These are phyloP conservation scores for Tetradesmus obliquus DNA, from an alignment of 139 green algal species.

Conservation along the genomic window DNA sequence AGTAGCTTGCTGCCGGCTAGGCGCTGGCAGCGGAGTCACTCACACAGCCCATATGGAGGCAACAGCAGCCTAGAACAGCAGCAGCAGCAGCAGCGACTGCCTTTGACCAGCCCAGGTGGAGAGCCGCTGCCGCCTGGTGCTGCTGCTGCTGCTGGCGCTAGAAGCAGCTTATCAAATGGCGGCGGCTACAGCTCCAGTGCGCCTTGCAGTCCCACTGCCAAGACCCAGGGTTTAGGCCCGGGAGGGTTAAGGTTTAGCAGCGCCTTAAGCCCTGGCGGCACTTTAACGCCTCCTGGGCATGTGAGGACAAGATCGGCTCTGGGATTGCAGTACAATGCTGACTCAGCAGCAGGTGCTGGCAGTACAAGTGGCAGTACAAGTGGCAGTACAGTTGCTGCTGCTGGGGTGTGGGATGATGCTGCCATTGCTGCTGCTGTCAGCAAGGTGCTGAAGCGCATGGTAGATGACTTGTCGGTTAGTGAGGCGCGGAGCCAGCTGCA, in stretches of 20 bases:
- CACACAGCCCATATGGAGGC: conserved; percentile 11
- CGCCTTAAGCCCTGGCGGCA: not conserved
- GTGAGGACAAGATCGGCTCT: not conserved
- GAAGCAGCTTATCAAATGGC: not conserved
- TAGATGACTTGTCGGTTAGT: conserved; percentile 1
- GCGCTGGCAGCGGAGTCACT: conserved; percentile 8
- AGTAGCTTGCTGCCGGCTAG: conserved; percentile 6
- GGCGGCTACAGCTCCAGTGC: not conserved
- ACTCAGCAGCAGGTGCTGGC: too few species aligned
- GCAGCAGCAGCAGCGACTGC: not conserved
- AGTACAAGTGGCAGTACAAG: too few species aligned
- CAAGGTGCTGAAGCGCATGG: conserved; percentile 22
- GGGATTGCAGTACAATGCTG: not conserved
- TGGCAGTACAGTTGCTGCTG: not conserved
- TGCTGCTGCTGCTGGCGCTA: not conserved
- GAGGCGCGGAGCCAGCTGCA: not conserved
- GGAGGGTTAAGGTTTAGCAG: not conserved
- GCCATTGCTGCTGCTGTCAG: conserved; percentile 34
- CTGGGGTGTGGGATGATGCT: conserved; percentile 29
- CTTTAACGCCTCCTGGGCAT: not conserved
- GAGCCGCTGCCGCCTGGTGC: not conserved
- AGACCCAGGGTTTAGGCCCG: not conserved
- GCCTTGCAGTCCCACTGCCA: not conserved
- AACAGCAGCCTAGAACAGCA: conserved; percentile 4
- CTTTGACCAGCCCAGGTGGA: not conserved